phyloP scores from a whole-genome alignment of 2,329 filamentous ascomycete genomes.

The Fusarium heterosporum region DNA sequence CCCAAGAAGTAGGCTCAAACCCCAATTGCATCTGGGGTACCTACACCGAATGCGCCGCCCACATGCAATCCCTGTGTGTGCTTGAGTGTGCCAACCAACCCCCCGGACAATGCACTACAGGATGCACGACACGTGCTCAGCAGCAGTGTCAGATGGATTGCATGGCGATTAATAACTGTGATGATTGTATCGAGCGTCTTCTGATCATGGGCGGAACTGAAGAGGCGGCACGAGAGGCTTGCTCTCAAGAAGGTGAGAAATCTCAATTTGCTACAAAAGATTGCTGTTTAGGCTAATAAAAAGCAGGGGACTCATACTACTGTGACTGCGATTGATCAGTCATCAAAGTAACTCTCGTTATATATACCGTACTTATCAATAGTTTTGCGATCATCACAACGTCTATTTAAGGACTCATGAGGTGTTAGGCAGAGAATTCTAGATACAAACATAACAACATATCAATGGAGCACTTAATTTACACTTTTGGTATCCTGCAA shows the following conservation, averaged over 20 bases:
- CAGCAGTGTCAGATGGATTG: not conserved
- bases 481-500: too few relatives aligned
- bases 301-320: not conserved
- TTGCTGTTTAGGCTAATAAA: not conserved
- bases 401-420: too few relatives aligned
- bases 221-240: not conserved
- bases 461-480: too few relatives aligned
- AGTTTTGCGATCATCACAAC: too few relatives aligned
- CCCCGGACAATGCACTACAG: not conserved
- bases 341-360: too few relatives aligned
- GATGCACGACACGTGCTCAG: not conserved
- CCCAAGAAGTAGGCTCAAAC: not conserved
- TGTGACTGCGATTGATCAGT: not conserved
- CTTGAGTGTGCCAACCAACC: not conserved
- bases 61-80: not conserved
- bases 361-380: too few relatives aligned
- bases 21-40: not conserved
- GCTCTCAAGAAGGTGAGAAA: not conserved
- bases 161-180: not conserved
- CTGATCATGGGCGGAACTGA: not conserved
- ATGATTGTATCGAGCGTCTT: not conserved
- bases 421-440: too few relatives aligned
- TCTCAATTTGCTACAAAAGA: fast-evolving
- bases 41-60: not conserved
- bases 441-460: too few relatives aligned